Base-by-base conservation (phyloP, 495 filamentous ascomycete genomes). In the Bacidia rubella region DNA sequence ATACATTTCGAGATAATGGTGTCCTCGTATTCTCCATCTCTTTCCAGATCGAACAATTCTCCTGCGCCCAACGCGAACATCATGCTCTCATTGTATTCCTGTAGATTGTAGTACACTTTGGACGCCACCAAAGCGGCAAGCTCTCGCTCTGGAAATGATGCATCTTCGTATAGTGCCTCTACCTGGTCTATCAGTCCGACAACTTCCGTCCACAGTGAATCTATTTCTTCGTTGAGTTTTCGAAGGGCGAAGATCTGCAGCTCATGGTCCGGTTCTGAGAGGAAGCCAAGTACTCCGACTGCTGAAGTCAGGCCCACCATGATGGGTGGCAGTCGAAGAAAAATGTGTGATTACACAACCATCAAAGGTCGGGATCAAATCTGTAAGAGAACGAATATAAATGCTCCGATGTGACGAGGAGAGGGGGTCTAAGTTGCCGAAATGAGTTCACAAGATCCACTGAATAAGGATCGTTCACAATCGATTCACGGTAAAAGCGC, bases 1-100 rank as follows among this genome's bases (percentile, higher is more conserved):
- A 99, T 80, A 63, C 93, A 99, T 76, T 92, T 95, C 20, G 90
- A 85, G 64, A 97, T 89, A 63, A 99, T 97, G 25, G 93, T 99
- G 71, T 99, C 89, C 65, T 97, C 93, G 64, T 93, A 99, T 74
- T 99, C 93, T 65, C 89, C 87, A 46, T 84, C 82, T 51, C 82
- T 79, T 57, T 95, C 85, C 52, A 99, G 74, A 71, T 92, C 82
- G 73, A 99, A 96, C 22, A 96, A 77, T 59, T 95, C 90, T 35
- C 93, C 93, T 19, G 93, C 90, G 27, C 87, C 90, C 11, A 99
- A 77, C 47, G 93, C 93, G 69, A 99, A 95, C 21, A 85, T 83
- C 93, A 99, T 97, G 67, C 90, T 95, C 75, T 97, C 92, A 63
- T 96, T 89, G 70, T 97, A 97, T 68, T 94, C 93, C 70, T 93